Conservation (phyloP, 495 filamentous ascomycete species). For the Xylaria nigripes region DNA sequence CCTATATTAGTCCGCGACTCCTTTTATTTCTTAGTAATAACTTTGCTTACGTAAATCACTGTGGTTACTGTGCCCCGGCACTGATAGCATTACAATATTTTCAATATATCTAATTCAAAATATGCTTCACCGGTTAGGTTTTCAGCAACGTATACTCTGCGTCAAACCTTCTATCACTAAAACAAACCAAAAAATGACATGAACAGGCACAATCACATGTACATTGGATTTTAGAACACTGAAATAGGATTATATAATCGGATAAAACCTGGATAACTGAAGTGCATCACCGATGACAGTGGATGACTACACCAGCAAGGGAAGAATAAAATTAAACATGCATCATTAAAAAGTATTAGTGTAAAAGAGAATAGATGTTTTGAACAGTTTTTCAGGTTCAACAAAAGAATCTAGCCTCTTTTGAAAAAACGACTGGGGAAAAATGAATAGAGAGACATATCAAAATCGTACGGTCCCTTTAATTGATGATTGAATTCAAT, state of each 20-base stretch:
- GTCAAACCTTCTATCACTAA: not conserved
- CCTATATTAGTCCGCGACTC: no score
- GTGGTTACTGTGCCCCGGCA: no score
- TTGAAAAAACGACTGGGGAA: not conserved
- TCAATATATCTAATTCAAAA: not conserved
- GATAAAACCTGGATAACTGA: not conserved
- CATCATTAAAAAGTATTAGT: not conserved
- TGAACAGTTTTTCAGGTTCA: not conserved
- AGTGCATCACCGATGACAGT: not conserved
- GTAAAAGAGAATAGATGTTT: not conserved
- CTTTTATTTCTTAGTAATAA: not conserved
- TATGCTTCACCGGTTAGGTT: not conserved
- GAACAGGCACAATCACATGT: not conserved
- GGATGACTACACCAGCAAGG: not conserved
- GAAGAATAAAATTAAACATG: not conserved
- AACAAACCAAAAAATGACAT: not conserved
- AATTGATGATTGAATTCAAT: not conserved
- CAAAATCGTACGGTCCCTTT: not conserved
- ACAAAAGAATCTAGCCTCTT: not conserved
- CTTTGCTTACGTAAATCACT: not conserved
- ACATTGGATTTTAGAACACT: not conserved
- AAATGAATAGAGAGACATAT: not conserved
- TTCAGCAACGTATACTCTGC: not conserved
- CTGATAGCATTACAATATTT: not conserved
- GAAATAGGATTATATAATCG: not conserved